Base-by-base conservation (phyloP, 306 rosid species). In the Prunus armeniaca region DNA sequence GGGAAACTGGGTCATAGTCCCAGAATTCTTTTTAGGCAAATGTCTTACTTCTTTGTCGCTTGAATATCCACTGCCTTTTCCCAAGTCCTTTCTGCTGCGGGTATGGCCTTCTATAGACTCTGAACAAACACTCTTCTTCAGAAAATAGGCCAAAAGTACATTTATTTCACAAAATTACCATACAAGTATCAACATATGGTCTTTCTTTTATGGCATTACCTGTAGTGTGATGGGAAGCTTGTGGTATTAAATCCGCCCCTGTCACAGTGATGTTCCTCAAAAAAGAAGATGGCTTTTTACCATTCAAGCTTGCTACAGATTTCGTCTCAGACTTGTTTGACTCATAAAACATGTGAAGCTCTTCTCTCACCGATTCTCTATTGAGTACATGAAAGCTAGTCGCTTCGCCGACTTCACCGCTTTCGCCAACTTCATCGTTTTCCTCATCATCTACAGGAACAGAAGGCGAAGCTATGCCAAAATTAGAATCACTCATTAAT, bases 311-410 rank as follows among this genome's bases (percentile, higher is more conserved):
- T 51, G 74, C 66, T 77, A 61, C 77, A 64, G 82, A 81, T 51
- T 78, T 82, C 2, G 24, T 41, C 51, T 72, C 75, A 13, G 82
- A 66, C 63, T 80, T 79, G 68, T 80, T 87, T 47, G 55, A 84
- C 78, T 88, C 85, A 76, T 89, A 95, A 80, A 95, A 90, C 89
- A 83, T 87, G 88, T 95, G 86, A 77, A 95, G 88, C 81, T 88
- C 96, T 69, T 92, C 84, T 82, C 97, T 92, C 1, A 13, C 86
- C 3, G 90, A 71, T 80, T 87, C 96, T 69, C 86, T 90, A 76
- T 75, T 61, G 69, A 83, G 49, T 62, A 67, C 64, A 71, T 70
- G 65, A 32, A 50, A 72, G 67, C 72, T 87, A 62, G 83, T 73
- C 56, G 75, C 25, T 70, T 81, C 72, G 34, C 72, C 83, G 61